A percentile compares a stretch with the other conserved stretches of the same genome.
phyloP scores from a whole-genome alignment of 2,329 filamentous ascomycete genomes.

The Aspergillus sp. region DNA sequence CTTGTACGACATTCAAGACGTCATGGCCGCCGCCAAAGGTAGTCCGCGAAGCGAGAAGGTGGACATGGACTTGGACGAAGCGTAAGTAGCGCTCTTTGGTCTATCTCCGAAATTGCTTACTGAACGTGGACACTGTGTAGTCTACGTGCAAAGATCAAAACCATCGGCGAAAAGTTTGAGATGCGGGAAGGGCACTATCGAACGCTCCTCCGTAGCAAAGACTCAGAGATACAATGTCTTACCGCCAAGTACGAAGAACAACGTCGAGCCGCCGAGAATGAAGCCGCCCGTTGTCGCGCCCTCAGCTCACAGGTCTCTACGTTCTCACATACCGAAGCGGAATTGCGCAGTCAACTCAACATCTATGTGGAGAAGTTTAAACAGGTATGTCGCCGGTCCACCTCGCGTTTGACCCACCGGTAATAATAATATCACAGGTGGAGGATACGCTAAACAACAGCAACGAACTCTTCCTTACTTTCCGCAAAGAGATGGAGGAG shows the following conservation, averaged over 20 bases:
- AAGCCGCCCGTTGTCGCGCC: slow-evolving; percentile 75
- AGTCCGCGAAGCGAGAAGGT: slow-evolving; percentile 76
- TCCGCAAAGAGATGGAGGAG: slow-evolving; percentile 98
- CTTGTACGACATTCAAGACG: slow-evolving; percentile 80
- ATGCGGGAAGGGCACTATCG: slow-evolving; percentile 92
- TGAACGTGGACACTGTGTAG: slow-evolving; percentile 34
- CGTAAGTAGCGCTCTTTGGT: slow-evolving; percentile 57
- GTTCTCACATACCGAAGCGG: slow-evolving; percentile 93
- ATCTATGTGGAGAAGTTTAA: slow-evolving; percentile 99
- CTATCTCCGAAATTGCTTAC: slow-evolving; percentile 10
- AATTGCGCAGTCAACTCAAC: slow-evolving; percentile 91
- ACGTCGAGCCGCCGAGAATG: slow-evolving; percentile 80
- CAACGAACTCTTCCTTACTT: slow-evolving; percentile 95
- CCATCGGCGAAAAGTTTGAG: slow-evolving; percentile 95
- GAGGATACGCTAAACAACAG: slow-evolving; percentile 98
- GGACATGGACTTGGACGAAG: slow-evolving; percentile 83
- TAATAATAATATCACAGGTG: slow-evolving; percentile 67
- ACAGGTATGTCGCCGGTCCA: slow-evolving; percentile 64
- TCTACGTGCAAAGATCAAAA: slow-evolving; percentile 76
- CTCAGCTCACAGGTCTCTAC: slow-evolving; percentile 90
- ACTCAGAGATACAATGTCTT: slow-evolving; percentile 91
- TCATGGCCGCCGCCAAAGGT: slow-evolving; percentile 83
- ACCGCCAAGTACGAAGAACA: slow-evolving; percentile 86
- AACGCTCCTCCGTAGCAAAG: slow-evolving; percentile 86
- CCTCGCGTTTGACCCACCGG: slow-evolving; percentile 21